A percentile compares a stretch with the other conserved stretches of the same genome.
Evolutionary conservation across 2,329 filamentous ascomycete species (phyloP).

Genomic region (Arthrobotrys megalospora): DNA sequence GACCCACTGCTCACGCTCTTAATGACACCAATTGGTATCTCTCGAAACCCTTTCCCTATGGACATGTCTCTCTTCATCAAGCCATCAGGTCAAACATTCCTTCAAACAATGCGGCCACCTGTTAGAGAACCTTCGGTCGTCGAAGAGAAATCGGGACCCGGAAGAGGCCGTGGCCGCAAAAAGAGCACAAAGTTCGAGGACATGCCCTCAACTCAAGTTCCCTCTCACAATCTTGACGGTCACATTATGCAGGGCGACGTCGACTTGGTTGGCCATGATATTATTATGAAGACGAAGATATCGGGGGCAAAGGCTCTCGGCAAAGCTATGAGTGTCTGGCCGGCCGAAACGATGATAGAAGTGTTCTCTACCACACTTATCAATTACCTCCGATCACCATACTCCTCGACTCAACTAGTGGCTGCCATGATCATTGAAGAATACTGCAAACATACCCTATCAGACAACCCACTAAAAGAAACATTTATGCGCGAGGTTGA

Average conservation of each 20-base stretch:
- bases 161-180: constrained; percentile 77
- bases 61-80: constrained; percentile 90
- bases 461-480: constrained; percentile 67
- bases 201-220: constrained; percentile 71
- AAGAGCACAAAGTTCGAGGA: constrained; percentile 89
- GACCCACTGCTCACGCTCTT: constrained; percentile 86
- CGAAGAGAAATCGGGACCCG: constrained; percentile 69
- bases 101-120: constrained; percentile 67
- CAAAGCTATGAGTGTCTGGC: constrained; percentile 82
- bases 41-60: constrained; percentile 92
- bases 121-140: constrained; percentile 65
- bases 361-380: constrained; percentile 78
- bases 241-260: constrained; percentile 98
- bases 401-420: constrained; percentile 87
- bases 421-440: constrained; percentile 89
- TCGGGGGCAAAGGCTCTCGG: constrained; percentile 89
- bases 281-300: constrained; percentile 89
- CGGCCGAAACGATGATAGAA: constrained; percentile 73
- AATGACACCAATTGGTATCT: constrained; percentile 91
- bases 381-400: constrained; percentile 78
- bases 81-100: constrained; percentile 88
- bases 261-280: constrained; percentile 91
- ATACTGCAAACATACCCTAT: constrained; percentile 77
- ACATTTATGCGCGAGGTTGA: constrained; percentile 78
- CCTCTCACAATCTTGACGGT: constrained; percentile 95